Evolutionary conservation across 192 early-diverging fungal genomes (phyloP), one percentile per base, ranked within the genome.

Genomic region (Dimargaris cristalligena): DNA sequence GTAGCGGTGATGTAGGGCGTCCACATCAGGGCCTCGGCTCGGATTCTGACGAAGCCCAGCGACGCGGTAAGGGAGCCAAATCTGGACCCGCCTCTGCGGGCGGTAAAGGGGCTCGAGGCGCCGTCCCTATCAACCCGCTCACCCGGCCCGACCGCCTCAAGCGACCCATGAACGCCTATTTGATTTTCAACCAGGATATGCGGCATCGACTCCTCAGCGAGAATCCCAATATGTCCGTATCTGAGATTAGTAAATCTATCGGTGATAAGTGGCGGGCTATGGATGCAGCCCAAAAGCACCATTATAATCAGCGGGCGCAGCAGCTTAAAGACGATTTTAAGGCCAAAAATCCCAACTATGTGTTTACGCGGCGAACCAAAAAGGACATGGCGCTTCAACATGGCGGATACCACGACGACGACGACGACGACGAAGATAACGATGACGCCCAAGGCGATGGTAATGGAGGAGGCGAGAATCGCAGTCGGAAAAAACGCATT

Each of bases 161-260:
- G 62, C 70, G 78, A 23, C 78, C 78, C 14, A 75, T 76, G 59
- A 81, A 80, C 60, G 75, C 74, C 20, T 81, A 80, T 58, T 45
- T 81, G 38, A 69, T 82, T 44, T 82, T 78, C 48, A 82, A 80
- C 55, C 69, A 73, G 35, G 77, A 78, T 34, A 80, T 78, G 71
- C 71, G 78, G 16, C 74, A 68, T 51, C 74, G 73, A 61, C 62
- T 82, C 38, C 54, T 78, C 58, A 66, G 73, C 26, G 65, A 68
- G 52, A 71, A 79, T 34, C 74, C 78, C n/a, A 74, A 76, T 58
- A 61, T 78, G 63, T 73, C 75, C 9, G 77, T 81, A 10, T 71
- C 73, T 44, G 75, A 77, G 58, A 81, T 81, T 54, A 75, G 73
- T 18, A 72, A 72, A 62, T 63, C 70, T 20, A 78, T 81, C 59